Percentiles rank a stretch among this genome's conserved stretches.
Conservation (phyloP, 805 yeast genomes). For the Kluyveromyces wickerhamii region DNA sequence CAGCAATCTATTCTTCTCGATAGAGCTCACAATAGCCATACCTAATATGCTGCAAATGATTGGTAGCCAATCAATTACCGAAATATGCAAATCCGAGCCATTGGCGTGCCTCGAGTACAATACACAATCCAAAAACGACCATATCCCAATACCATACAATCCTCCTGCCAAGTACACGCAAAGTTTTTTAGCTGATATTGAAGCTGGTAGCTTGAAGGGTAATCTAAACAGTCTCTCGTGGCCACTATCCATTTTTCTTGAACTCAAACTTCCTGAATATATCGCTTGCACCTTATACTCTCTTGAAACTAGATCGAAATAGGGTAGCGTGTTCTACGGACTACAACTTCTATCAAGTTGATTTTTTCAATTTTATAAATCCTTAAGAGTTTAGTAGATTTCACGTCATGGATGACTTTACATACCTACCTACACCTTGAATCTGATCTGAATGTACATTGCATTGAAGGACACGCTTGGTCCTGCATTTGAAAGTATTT, state of each 20-base stretch:
- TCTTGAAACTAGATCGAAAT: no score
- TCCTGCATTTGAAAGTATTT: no score
- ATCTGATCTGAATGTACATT: no score
- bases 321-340: no score
- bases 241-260: constrained; percentile 27
- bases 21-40: constrained; percentile 59
- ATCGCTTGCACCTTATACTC: no score
- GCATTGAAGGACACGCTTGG: no score
- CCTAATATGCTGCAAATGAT: constrained; percentile 82
- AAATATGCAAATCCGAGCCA: constrained; percentile 79
- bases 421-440: no score
- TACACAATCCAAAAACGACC: constrained; percentile 85
- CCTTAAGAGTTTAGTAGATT: no score
- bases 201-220: constrained; percentile 59
- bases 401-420: no score
- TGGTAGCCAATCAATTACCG: constrained; percentile 95
- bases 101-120: constrained; percentile 77
- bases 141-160: constrained; percentile 76
- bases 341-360: no score
- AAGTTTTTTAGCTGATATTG: constrained; percentile 57
- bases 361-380: no score
- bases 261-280: no score
- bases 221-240: constrained; percentile 55
- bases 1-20: constrained; percentile 36
- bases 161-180: constrained; percentile 78